Percentiles rank a stretch among this genome's conserved stretches.
These are phyloP conservation scores for Globisporangium parvum DNA, from an alignment of 352 stramenopile genomes.

Conservation along the genomic window DNA sequence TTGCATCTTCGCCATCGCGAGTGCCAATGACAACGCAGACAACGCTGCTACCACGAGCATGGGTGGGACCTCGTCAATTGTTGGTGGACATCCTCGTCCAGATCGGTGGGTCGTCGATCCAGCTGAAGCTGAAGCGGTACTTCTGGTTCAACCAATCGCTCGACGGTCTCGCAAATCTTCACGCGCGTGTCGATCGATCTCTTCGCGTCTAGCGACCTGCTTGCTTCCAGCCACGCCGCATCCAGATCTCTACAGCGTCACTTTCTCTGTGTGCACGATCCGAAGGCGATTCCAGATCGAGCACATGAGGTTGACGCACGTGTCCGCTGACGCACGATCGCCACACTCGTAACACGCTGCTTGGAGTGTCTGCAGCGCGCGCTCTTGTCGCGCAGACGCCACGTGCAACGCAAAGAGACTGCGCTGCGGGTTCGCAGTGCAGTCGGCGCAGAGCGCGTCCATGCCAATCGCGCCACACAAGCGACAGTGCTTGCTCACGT, in stretches of 20 bases:
- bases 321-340: constrained; percentile 35
- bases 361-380: constrained; percentile 27
- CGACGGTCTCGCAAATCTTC: too few relatives aligned
- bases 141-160: too few relatives aligned
- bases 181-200: too few relatives aligned
- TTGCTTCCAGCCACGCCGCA: too few relatives aligned
- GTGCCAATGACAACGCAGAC: too few relatives aligned
- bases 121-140: too few relatives aligned
- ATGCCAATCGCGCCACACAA: constrained; percentile 64
- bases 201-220: too few relatives aligned
- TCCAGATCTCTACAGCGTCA: constrained; percentile 18
- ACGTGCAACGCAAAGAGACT: constrained; percentile 61
- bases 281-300: constrained; percentile 61
- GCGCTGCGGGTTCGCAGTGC: constrained; percentile 45
- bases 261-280: constrained; percentile 30
- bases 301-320: constrained; percentile 52
- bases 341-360: constrained; percentile 44
- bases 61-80: too few relatives aligned
- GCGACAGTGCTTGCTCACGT: constrained; percentile 76
- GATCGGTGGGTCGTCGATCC: too few relatives aligned
- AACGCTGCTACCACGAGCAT: too few relatives aligned
- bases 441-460: constrained; percentile 45
- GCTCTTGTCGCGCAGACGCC: constrained; percentile 32
- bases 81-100: too few relatives aligned
- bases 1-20: too few relatives aligned